phyloP scores from a whole-genome alignment of 2,329 filamentous ascomycete species.

The Ophiocordyceps robertsii region DNA sequence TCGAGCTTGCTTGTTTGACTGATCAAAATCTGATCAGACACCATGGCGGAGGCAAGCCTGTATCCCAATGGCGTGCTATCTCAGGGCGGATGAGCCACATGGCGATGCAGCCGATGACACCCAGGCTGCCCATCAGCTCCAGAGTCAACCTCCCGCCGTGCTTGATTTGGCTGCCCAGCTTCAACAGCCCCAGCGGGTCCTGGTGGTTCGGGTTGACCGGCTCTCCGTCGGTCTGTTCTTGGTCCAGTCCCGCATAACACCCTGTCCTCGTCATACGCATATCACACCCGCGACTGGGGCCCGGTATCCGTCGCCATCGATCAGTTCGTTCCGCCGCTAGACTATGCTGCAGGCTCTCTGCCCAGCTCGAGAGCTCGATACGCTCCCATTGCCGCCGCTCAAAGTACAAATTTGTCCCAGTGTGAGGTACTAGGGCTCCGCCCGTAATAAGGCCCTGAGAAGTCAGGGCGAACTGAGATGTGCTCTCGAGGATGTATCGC shows the following conservation, averaged over 20 bases:
- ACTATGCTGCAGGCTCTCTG: slow-evolving; percentile 21
- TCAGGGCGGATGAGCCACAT: slow-evolving; percentile 39
- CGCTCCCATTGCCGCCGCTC: slow-evolving; percentile 14
- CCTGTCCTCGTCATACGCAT: slow-evolving; percentile 5
- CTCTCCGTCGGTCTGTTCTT: neutral
- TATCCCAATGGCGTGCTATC: slow-evolving; percentile 4
- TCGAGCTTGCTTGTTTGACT: too few relatives aligned
- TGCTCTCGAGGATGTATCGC: slow-evolving; percentile 8
- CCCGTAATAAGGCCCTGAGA: neutral
- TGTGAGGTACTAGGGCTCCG: neutral
- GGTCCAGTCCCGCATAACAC: neutral
- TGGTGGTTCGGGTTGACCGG: slow-evolving; percentile 25
- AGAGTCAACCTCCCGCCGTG: slow-evolving; percentile 53
- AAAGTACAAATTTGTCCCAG: slow-evolving; percentile 5
- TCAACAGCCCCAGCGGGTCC: slow-evolving; percentile 69
- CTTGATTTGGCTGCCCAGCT: slow-evolving; percentile 53
- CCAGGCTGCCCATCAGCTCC: slow-evolving; percentile 61
- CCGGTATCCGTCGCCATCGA: slow-evolving; percentile 2
- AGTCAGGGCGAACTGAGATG: slow-evolving; percentile 3
- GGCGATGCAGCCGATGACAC: slow-evolving; percentile 59
- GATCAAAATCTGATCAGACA: slow-evolving; percentile 2
- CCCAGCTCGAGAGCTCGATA: slow-evolving; percentile 22
- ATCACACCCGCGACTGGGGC: neutral
- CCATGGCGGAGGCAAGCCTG: slow-evolving; percentile 2
- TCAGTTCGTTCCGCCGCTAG: slow-evolving; percentile 18